Base-by-base conservation (phyloP, 306 rosid genomes). In the Lathyrus sativus region DNA sequence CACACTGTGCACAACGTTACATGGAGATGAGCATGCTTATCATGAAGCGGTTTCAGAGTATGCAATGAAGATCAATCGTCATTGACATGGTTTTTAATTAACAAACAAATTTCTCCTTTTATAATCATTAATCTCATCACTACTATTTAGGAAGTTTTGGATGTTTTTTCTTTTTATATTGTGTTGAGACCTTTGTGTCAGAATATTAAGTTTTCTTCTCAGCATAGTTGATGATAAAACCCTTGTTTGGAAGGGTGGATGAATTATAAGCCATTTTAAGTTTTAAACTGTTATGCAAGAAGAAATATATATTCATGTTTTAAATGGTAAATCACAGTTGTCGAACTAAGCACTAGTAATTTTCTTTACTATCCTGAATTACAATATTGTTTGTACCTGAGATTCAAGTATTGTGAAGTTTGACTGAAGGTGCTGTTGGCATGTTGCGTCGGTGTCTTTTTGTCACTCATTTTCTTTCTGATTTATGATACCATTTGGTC, bases 1-100 rank as follows among this genome's bases (percentile, higher is more conserved):
- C 92, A 3, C 83, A 92, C 79, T 92, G 98, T 56, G 98, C 96
- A 9, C 92, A 81, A 12, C 98, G 96, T 43, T 87, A 84, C 65
- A 71, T 87, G 87, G 96, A 92, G 51, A 77, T 84, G 91, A 85
- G 79, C 74, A 50, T 78, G 75, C 73, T 91, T 49, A 76, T 89
- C 67, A 73, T 87, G 96, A 87, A 87, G 56, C 92, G 90, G 60
- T 81, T 89, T 67, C 80, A 89, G 85, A 77, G 78, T 71, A 87
- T 89, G 86, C 85, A 82, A 37, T 87, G 85, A 91, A 67, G 75
- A 46, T 46, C 53, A 4, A 1, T 11, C 82, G 66, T 54, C 14
- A 50, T 65, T 41, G 38, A 59, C 17, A 7, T 68, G 62, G 55
- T 12, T 68, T 50, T 60, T 59, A 39, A 12, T 69, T 53, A 29